phyloP scores from a whole-genome alignment of 495 filamentous ascomycete species.

The Lichenothelia convexa region DNA sequence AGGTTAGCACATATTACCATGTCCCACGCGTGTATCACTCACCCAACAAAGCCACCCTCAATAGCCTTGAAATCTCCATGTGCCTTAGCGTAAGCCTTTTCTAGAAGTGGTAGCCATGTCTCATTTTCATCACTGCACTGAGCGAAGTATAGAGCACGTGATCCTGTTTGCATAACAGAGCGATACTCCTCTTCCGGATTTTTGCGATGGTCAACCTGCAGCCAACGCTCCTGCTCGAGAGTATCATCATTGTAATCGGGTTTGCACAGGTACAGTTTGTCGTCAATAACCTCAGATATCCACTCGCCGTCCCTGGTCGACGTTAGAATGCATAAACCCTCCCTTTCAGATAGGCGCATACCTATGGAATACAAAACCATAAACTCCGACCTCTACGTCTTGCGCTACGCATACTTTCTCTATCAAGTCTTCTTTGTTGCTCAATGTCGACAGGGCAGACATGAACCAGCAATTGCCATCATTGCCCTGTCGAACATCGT shows the following conservation, averaged over 20 bases:
- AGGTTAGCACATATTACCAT: neutral
- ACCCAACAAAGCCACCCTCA: slow-evolving; percentile 67
- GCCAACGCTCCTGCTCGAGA: slow-evolving; percentile 48
- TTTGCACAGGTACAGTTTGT: slow-evolving; percentile 64
- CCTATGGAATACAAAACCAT: slow-evolving; percentile 86
- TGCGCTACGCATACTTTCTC: slow-evolving; percentile 66
- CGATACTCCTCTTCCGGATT: slow-evolving; percentile 67
- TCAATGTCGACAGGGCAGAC: slow-evolving; percentile 68
- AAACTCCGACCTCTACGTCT: slow-evolving; percentile 69
- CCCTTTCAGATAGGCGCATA: slow-evolving; percentile 29
- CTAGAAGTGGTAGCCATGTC: slow-evolving; percentile 84
- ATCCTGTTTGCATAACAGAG: slow-evolving; percentile 55
- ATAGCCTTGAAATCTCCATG: slow-evolving; percentile 76
- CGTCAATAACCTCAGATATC: slow-evolving; percentile 79
- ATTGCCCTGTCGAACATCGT: slow-evolving; percentile 60
- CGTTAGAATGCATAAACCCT: neutral
- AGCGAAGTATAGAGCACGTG: slow-evolving; percentile 66
- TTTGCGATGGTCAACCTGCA: slow-evolving; percentile 43
- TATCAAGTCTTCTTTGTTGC: slow-evolving; percentile 62
- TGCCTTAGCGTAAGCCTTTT: slow-evolving; percentile 93
- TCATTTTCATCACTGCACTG: slow-evolving; percentile 74
- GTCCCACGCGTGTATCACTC: slow-evolving; percentile 4
- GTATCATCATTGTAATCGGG: slow-evolving; percentile 64
- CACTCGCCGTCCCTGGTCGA: slow-evolving; percentile 61
- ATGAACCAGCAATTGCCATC: slow-evolving; percentile 89